Evolutionary conservation across 2,329 filamentous ascomycete species (phyloP), one percentile per base, ranked within the genome.

Genomic region (Penicillium sp.): DNA sequence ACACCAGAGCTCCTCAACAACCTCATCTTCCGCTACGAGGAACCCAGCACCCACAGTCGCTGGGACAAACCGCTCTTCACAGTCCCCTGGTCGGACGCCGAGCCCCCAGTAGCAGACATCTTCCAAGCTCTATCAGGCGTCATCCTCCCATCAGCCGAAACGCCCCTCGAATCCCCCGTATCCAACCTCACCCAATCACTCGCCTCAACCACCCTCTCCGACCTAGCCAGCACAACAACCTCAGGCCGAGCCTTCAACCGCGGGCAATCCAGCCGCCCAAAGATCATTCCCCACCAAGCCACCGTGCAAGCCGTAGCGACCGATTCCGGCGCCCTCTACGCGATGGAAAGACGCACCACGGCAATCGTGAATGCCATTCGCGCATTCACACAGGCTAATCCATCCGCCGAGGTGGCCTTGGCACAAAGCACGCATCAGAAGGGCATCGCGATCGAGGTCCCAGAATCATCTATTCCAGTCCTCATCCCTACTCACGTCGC

Each of bases 21-120:
- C 69, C 82, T 89, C 47, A 82, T 88, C 67, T 89, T 87, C 75
- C 82, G 87, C 61, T 89, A 88, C 72, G 87, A 89, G 76, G 87
- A 89, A 76, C 87, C 87, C n/a, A 87, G 86, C 70, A 86, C 85
- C 40, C 86, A 88, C 81, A 86, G 81, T 53, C 81, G 87, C 55
- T 89, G 87, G 87, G 87, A 89, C 72, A 86, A 86, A 53, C 87
- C 87, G 0, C 81, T 89, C 22, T 89, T 89, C 78, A 87, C 85
- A 10, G 83, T 89, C 1, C 82, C 85, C 6, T 83, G 82, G 68
- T 80, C 82, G 60, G 87, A 89, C 70, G 71, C 80, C 7, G 78
- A 80, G 17, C 85, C 86, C 7, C 86, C 86, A 12, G 81, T 80
- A 62, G 82, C 85, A 47, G 82, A 84, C 45, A 89, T 89, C 67